Base-by-base conservation (phyloP, 495 filamentous ascomycete species). In the Lineolata rhizophorae region DNA sequence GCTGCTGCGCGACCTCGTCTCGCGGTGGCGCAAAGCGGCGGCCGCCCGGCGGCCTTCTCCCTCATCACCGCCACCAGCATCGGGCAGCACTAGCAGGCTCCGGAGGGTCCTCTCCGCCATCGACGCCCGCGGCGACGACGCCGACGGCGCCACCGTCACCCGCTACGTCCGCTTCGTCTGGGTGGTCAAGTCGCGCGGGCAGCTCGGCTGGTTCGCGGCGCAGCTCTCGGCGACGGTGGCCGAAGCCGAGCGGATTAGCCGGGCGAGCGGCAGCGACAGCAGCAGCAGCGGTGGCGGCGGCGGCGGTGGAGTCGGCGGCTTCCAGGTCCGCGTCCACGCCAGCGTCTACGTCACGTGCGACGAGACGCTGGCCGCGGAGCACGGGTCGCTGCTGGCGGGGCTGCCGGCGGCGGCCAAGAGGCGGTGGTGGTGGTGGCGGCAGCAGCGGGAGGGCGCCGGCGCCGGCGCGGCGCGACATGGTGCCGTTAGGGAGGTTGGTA, bases 151-250 rank as follows among this genome's bases (percentile, higher is more conserved):
- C n/a, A 47, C 54, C 4, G 78, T 68, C 32, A 75, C 69, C 9
- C 67, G 70, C 35, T 58, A 65, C 20, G 49, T 84, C 9, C 62
- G 69, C 9, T 78, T 85, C 35, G 53, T 85, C 1, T 71, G 83
- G 57, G 65, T 79, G 14, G 66, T 85, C 24, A 77, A 68, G 39
- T 64, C 67, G 18, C 62, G 64, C 0, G 61, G 67, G 6, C 74
- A 84, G 37, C 50, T 76, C n/a, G 57, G 49, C 18, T 83, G 71
- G 60, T 80, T 80, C 38, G 58, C 65, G n/a, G 47, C 52, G 8
- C 62, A 72, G 37, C 52, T 91, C 2, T 55, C 60, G 12, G 55
- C 64, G 24, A 15, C 9, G 5, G 61, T 70, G 1, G 55, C 58
- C 10, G 65, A 62, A 15, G 61, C 72, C 17, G 48, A 53, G 12